Evolutionary conservation across 257 asterid species (phyloP).

Genomic region (Solanum sejunctum): DNA sequence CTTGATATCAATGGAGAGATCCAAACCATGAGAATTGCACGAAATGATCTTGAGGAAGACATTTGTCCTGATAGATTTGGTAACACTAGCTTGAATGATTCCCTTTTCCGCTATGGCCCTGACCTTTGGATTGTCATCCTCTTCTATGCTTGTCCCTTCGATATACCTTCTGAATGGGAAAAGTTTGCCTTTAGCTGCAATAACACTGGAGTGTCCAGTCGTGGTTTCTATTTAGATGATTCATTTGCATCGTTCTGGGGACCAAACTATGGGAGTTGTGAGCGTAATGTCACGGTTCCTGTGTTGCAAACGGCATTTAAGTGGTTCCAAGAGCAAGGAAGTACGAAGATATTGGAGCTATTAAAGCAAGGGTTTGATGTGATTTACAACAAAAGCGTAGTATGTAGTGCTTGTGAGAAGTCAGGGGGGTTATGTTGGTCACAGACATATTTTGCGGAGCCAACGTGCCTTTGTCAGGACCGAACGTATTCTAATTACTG

Average conservation of each 20-base stretch:
- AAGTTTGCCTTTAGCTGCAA: neutral
- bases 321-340: neutral
- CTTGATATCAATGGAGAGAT: neutral
- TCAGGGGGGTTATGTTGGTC: conserved; percentile 11
- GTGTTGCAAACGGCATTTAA: neutral
- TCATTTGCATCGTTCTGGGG: neutral
- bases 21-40: conserved; percentile 1
- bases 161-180: neutral
- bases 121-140: neutral
- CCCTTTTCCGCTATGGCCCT: neutral
- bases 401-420: neutral
- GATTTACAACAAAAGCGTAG: neutral
- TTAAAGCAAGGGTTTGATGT: neutral
- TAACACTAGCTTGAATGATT: neutral
- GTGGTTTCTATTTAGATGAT: neutral
- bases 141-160: neutral
- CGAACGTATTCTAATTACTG: neutral
- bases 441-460: neutral
- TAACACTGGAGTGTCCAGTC: neutral
- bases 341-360: neutral
- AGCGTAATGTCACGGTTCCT: neutral
- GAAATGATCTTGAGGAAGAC: conserved; percentile 2
- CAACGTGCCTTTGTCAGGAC: conserved; percentile 7
- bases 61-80: neutral
- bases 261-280: neutral